Percentiles rank a stretch among this genome's conserved stretches.
phyloP scores from a whole-genome alignment of 2,329 filamentous ascomycete species.

The Alternaria ethzedia region DNA sequence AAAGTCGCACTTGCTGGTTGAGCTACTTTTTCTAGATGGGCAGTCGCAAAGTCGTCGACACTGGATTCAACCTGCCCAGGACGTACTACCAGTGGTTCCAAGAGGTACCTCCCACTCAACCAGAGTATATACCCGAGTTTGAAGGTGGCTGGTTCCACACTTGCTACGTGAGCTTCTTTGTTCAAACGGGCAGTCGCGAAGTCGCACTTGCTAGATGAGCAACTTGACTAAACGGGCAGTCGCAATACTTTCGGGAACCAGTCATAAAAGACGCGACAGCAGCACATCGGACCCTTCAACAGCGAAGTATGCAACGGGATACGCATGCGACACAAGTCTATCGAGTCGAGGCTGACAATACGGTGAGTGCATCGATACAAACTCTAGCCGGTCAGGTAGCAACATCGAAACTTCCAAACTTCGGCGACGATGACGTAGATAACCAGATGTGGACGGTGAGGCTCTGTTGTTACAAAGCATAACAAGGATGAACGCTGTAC shows the following conservation, averaged over 20 bases:
- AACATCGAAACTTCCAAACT: background rate
- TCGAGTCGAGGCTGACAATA: background rate
- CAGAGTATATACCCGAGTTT: no score
- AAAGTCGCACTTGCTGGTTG: background rate
- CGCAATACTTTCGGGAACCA: background rate
- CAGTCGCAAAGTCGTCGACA: no score
- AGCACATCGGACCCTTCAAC: background rate
- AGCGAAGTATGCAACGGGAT: background rate
- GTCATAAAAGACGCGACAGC: background rate
- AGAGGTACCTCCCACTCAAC: no score
- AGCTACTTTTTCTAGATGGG: no score
- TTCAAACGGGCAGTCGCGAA: background rate
- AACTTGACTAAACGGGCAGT: background rate
- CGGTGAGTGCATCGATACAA: background rate
- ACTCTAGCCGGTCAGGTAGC: background rate
- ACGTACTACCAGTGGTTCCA: no score
- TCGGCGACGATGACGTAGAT: background rate
- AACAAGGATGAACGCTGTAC: background rate
- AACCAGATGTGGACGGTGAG: background rate
- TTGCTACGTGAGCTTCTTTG: background rate
- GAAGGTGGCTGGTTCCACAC: no score
- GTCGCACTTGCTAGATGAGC: background rate
- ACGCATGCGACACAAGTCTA: rapidly evolving
- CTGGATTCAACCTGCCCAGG: no score
- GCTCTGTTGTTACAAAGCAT: background rate